Base-by-base conservation (phyloP, 352 stramenopile genomes). In the Pythium dissimile region DNA sequence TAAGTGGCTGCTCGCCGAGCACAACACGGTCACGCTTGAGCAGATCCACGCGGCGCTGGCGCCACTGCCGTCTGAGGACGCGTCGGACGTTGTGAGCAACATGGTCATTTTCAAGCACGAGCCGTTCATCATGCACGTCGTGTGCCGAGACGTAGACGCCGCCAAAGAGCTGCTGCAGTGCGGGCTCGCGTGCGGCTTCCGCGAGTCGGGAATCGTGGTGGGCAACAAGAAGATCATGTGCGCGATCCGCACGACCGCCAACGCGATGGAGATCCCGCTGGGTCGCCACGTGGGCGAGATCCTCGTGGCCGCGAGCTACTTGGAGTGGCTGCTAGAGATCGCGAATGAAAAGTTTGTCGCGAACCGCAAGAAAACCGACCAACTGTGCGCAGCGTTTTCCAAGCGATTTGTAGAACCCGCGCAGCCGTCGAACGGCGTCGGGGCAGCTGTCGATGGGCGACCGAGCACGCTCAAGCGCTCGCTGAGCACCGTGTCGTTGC, bases 101-200 rank as follows among this genome's bases (percentile, higher is more conserved):
- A 89, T 93, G 76, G 78, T 90, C n/a, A 78, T 94, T 35, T 89
- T 97, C 65, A 96, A 97, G 65, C 77, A 93, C 56, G 89, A 97
- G 43, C 89, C 89, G 49, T 95, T 97, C 59, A 95, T 97, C 53
- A 90, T 97, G 79, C 89, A 97, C 72, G 84, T 97, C 4, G 72
- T 91, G 30, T 97, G 88, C 58, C 73, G 84, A 24, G 74, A 94
- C 45, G 28, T 94, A 13, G 74, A 89, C 12, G 66, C 81, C 1
- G 91, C 88, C 6, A 89, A 95, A 47, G 62, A 75, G 13, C 62
- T 97, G 28, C 56, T 97, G 31, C 88, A 95, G 57, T 86, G 87
- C 59, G 90, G 83, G 1, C 75, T 96, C 35, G 65, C 76, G 1
- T 80, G 75, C 32, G 91, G 91, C 18, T 96, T 96, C 46, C 80